Percentiles rank a stretch among this genome's conserved stretches.
Conservation (phyloP, 805 yeast species). For the Blastobotrys attinorum region DNA sequence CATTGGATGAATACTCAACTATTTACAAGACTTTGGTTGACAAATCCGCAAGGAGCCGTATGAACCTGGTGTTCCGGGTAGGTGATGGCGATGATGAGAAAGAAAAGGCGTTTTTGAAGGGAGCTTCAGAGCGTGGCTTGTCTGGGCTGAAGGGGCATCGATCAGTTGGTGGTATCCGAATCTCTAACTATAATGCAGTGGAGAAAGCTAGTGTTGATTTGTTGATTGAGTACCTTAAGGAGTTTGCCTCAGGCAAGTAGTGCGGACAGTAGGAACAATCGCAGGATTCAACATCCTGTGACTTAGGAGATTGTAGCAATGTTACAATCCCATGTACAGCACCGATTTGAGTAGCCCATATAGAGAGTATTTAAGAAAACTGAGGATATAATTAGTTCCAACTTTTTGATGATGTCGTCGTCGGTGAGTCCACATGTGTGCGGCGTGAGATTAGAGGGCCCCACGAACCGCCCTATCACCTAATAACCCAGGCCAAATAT, state of each 20-base stretch:
- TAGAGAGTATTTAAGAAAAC: too few relatives aligned
- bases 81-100: constrained; percentile 56
- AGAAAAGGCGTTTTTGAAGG: constrained; percentile 68
- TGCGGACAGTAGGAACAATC: too few relatives aligned
- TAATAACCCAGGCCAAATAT: too few relatives aligned
- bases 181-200: constrained; percentile 87
- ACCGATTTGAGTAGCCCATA: too few relatives aligned
- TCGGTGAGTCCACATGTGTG: too few relatives aligned
- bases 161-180: constrained; percentile 95
- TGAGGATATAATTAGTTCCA: too few relatives aligned
- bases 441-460: too few relatives aligned
- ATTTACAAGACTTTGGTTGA: constrained; percentile 54
- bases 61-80: constrained; percentile 90
- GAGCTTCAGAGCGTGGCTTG: constrained; percentile 52
- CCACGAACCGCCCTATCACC: too few relatives aligned
- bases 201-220: constrained; percentile 48
- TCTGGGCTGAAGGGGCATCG: constrained; percentile 91
- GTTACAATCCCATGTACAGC: too few relatives aligned
- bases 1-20: constrained; percentile 57
- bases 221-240: constrained; percentile 48
- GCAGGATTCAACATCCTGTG: too few relatives aligned
- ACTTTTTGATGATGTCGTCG: too few relatives aligned
- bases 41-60: constrained; percentile 59
- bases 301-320: too few relatives aligned
- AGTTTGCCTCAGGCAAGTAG: constrained; percentile 42